Evolutionary conservation across 306 rosid species (phyloP).

Genomic region (Quercus suber): DNA sequence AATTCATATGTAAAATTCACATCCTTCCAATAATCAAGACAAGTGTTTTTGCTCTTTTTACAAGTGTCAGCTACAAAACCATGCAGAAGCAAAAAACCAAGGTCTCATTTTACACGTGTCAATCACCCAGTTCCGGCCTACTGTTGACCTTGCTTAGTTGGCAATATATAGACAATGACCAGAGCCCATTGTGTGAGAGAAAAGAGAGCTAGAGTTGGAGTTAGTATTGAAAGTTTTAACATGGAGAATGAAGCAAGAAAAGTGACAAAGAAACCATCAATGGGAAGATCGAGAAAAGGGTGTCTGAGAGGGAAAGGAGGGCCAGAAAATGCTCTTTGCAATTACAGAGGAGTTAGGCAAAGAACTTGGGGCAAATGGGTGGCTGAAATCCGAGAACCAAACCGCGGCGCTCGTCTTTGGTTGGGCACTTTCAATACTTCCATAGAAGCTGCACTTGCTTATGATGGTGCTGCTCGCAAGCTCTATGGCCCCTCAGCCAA

Average conservation of each 20-base stretch:
- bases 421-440: conserved; percentile 37
- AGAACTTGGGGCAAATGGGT: conserved; percentile 45
- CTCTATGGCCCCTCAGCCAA: conserved; percentile 26
- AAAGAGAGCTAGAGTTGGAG: neutral
- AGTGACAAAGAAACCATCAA: neutral
- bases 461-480: conserved; percentile 26
- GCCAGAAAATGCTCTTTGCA: conserved; percentile 23
- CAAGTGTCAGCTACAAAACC: neutral
- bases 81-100: neutral
- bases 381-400: conserved; percentile 32
- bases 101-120: conserved; percentile 15
- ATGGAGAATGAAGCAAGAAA: neutral
- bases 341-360: conserved; percentile 34
- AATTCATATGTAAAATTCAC: neutral
- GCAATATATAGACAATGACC: neutral
- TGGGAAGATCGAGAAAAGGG: conserved; percentile 27
- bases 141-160: neutral
- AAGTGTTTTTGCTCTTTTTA: neutral
- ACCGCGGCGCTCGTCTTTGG: conserved; percentile 30
- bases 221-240: neutral
- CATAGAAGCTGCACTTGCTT: conserved; percentile 27
- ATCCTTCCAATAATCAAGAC: neutral
- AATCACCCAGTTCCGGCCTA: neutral
- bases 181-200: neutral
- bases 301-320: conserved; percentile 37